Evolutionary conservation across 768 basidiomycete species (phyloP).

Genomic region (Pseudohyphozyma bogoriensis): DNA sequence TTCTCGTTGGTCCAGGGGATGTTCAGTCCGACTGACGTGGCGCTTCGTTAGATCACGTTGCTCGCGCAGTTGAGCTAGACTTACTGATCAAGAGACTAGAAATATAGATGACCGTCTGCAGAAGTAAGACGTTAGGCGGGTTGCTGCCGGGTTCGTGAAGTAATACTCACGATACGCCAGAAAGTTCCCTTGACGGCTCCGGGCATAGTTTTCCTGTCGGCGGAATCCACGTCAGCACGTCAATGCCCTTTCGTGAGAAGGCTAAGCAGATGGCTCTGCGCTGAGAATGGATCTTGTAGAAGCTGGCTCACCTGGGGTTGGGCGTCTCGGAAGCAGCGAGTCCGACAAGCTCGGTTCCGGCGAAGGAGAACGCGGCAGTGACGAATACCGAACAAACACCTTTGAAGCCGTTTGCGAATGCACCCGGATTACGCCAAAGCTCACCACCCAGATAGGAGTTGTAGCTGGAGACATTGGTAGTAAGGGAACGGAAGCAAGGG

Average conservation of each 20-base stretch:
- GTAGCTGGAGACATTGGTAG: conserved; percentile 1
- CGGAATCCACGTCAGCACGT: too few relatives aligned
- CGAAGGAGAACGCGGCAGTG: conserved; percentile 67
- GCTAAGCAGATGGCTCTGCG: too few relatives aligned
- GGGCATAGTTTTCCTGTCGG: conserved; percentile 77
- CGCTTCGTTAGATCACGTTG: too few relatives aligned
- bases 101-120: conserved; percentile 57
- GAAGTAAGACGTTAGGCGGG: conserved; percentile 38
- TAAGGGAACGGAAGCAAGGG: conserved; percentile 26
- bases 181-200: conserved; percentile 75
- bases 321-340: conserved; percentile 73
- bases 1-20: conserved; percentile 42
- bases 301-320: too few relatives aligned
- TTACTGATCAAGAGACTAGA: conserved; percentile 37
- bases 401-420: conserved; percentile 53
- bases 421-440: conserved; percentile 54
- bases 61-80: too few relatives aligned
- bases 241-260: too few relatives aligned
- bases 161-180: conserved; percentile 54
- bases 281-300: too few relatives aligned
- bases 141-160: too few relatives aligned
- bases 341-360: conserved; percentile 72
- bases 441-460: conserved; percentile 36
- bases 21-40: conserved; percentile 38
- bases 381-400: conserved; percentile 56